Base-by-base conservation (phyloP, 495 filamentous ascomycete genomes). In the Astrothelium subdiscretum region DNA sequence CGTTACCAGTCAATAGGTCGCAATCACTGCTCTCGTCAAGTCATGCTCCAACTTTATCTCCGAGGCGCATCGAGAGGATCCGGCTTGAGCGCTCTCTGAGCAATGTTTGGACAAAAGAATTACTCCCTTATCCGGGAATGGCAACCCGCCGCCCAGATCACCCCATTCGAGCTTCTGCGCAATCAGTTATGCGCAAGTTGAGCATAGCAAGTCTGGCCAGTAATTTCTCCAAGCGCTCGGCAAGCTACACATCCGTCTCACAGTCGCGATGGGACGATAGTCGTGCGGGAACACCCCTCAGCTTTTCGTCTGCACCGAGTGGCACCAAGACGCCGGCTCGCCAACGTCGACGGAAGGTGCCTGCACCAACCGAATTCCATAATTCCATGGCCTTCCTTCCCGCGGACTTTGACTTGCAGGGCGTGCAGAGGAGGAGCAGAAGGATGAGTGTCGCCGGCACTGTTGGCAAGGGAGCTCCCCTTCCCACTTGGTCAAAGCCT, bases 61-160 rank as follows among this genome's bases (percentile, higher is more conserved):
- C 92, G 0, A 80, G 85, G 32, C 80, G 92, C 57, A 78, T 82
- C 31, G 90, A 96, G 44, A 79, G 94, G 57, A 83, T 87, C 58
- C 86, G 88, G 12, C 74, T 97, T 6, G 94, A 98, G 70, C 77
- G 79, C 60, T 72, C 83, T 24, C 77, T 98, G 24, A 74, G 81
- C 15, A 88, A 92, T 64, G 84, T 95, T 35, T 98, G 92, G 85
- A 95, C 88, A 15, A 83, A 84, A 52, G 91, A 96, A 62, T 74
- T 84, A 1, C 74, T 98, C 48, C 88, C 92, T 11, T 92, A 86
- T 68, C 91, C 91, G n/a, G 90, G 90, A 26, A 95, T 95, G 83
- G 81, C 79, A 22, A 76, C 80, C 58, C 81, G 83, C 42, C 79
- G 82, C 66, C 80, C 84, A 51, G 91, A 83, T 67, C 78, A 84